phyloP scores from a whole-genome alignment of 192 early-diverging fungal species.

The Backusella psychrophila region DNA sequence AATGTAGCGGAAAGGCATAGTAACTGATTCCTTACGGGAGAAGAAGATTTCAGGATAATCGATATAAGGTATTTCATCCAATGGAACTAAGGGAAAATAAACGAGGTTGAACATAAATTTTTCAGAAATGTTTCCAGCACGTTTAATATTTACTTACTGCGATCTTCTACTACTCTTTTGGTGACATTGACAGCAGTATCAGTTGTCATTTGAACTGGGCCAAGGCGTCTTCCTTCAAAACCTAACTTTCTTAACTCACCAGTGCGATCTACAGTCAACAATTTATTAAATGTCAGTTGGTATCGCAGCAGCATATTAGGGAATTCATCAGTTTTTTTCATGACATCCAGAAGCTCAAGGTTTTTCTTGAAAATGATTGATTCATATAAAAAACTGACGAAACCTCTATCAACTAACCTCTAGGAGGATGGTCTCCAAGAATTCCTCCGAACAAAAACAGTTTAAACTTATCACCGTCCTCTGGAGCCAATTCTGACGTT shows the following conservation, averaged over 20 bases:
- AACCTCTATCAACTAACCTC: conserved; percentile 37
- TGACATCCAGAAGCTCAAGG: no score
- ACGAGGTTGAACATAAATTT: not conserved
- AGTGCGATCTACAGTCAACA: conserved; percentile 45
- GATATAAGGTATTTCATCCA: conserved; percentile 64
- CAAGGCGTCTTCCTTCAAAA: conserved; percentile 70
- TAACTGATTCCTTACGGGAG: conserved; percentile 65
- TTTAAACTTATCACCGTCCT: conserved; percentile 64
- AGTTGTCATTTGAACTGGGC: conserved; percentile 81
- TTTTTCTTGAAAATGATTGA: no score
- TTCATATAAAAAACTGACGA: no score
- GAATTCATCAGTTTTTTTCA: no score
- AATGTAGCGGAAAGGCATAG: conserved; percentile 82
- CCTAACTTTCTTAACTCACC: conserved; percentile 64
- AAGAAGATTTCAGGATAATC: conserved; percentile 75
- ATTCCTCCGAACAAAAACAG: conserved; percentile 86
- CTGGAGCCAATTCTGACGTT: conserved; percentile 51
- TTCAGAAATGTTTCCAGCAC: not conserved
- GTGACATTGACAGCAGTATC: conserved; percentile 80
- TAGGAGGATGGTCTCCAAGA: conserved; percentile 64
- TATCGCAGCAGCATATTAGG: not conserved
- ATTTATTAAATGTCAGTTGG: not conserved
- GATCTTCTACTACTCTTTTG: conserved; percentile 61
- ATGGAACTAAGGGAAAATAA: conserved; percentile 36
- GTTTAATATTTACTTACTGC: conserved; percentile 35